A percentile compares a stretch with the other conserved stretches of the same genome.
Evolutionary conservation across 2,329 filamentous ascomycete species (phyloP).

Genomic region (Alternaria angustiovoidea): DNA sequence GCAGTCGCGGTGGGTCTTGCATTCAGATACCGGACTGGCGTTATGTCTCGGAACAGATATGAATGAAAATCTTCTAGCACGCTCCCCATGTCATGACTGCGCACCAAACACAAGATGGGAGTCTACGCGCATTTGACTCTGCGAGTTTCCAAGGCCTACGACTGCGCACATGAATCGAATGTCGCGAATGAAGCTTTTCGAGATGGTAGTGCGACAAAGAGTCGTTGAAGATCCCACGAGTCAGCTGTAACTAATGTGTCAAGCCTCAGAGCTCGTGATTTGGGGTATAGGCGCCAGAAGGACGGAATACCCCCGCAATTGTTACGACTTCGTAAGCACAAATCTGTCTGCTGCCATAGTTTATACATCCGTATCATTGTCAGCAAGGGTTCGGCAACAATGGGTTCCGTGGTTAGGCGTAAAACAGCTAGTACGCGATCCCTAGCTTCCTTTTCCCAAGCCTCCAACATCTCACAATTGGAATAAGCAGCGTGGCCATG

Average conservation of each 20-base stretch:
- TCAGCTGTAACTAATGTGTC: not conserved
- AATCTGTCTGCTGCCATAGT: not conserved
- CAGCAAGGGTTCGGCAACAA: constrained; percentile 10
- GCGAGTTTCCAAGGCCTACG: not conserved
- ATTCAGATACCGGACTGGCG: constrained; percentile 46
- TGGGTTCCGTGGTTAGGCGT: constrained; percentile 4
- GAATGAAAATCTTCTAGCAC: constrained; percentile 49
- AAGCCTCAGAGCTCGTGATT: not conserved
- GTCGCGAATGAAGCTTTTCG: not conserved
- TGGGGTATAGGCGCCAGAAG: not conserved
- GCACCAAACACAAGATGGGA: not conserved
- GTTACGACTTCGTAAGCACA: not conserved
- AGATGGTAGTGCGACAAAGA: not conserved
- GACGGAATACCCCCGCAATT: constrained; percentile 1
- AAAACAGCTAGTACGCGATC: constrained; percentile 8
- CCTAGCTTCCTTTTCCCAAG: constrained; percentile 3
- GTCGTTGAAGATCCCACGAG: not conserved
- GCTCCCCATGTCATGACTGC: constrained; percentile 10
- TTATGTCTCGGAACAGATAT: constrained; percentile 43
- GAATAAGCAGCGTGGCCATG: not conserved
- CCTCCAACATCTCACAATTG: constrained; percentile 4
- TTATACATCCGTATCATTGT: not conserved
- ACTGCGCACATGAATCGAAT: not conserved
- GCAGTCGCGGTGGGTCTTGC: constrained; percentile 41
- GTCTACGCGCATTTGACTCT: not conserved